Base-by-base conservation (phyloP, 1,139 yeast genomes). In the Pichiaceae sp. region DNA sequence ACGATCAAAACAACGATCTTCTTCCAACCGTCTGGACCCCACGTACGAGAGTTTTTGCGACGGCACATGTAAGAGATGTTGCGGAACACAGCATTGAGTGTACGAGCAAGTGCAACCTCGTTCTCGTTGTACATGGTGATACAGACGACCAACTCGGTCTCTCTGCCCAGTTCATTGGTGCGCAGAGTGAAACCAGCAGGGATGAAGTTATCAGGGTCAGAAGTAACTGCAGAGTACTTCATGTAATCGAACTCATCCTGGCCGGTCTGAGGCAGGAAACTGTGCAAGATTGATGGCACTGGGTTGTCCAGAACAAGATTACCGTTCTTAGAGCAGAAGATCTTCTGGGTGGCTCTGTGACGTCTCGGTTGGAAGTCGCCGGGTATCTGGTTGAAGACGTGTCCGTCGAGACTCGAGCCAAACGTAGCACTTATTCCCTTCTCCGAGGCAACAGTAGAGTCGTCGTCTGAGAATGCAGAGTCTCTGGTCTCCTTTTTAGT, bases 11-110 rank as follows among this genome's bases (percentile, higher is more conserved):
- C 96, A 41, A 89, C 96, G 24, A 89, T 78, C 58, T 87, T 89
- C 55, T 91, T 86, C 98, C 98, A 91, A 18, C 94, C 84, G 44
- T 87, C 93, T 47, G 78, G 78, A 6, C 97, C 97, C 98, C 98
- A 91, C 16, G 81, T 80, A 34, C 83, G 68, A 30, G 95, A 81
- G 54, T 78, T 81, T 39, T 74, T 71, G 56, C 97, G 75, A 14
- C 81, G 74, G 54, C 95, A 79, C 37, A 91, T 66, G 51, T 87
- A 93, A 2, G 95, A 85, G 45, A 91, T 75, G 58, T 91, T 91
- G 50, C 79, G 82, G 85, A 89, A 85, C 17, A 89, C 91, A 0
- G 95, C 82, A 56, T 91, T 95, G 72, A 91, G 69, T 0, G 97
- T 91, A 60, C 97, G 75, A 1, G 96, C 85, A 56, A 91, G 76